Evolutionary conservation across 2,329 filamentous ascomycete species (phyloP).

Genomic region (Graphilbum sp.): DNA sequence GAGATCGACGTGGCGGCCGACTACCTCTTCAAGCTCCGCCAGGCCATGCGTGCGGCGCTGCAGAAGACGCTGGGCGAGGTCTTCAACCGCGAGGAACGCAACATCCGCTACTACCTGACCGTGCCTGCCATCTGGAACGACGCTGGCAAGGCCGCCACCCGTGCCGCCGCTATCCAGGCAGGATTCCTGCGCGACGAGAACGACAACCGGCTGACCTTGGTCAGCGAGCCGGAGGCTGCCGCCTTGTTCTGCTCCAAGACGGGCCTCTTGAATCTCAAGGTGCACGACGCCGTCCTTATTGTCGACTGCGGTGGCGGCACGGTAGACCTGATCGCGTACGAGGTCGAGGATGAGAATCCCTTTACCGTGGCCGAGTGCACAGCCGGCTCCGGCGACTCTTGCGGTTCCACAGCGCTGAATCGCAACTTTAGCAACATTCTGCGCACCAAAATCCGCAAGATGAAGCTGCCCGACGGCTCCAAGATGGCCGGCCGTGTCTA

Average conservation of each 20-base stretch:
- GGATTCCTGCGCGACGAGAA: constrained; percentile 95
- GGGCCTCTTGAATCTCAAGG: constrained; percentile 85
- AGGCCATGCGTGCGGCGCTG: constrained; percentile 88
- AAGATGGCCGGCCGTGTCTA: constrained; percentile 97
- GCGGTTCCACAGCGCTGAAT: constrained; percentile 94
- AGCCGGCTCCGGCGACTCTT: constrained; percentile 91
- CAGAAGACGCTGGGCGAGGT: constrained; percentile 96
- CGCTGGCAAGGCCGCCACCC: constrained; percentile 89
- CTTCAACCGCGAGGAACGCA: constrained; percentile 93
- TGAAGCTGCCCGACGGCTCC: constrained; percentile 94
- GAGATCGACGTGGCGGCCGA: constrained; percentile 99
- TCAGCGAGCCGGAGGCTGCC: constrained; percentile 92
- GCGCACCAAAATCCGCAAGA: constrained; percentile 94
- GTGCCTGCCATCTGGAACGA: constrained; percentile 99
- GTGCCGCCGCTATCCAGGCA: constrained; percentile 89
- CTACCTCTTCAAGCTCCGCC: constrained; percentile 94
- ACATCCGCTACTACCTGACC: constrained; percentile 93
- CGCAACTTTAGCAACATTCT: constrained; percentile 97
- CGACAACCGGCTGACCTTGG: constrained; percentile 84
- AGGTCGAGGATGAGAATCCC: constrained; percentile 93
- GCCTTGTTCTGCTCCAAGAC: constrained; percentile 97
- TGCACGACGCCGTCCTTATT: constrained; percentile 96
- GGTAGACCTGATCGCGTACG: constrained; percentile 96
- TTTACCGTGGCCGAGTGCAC: constrained; percentile 97
- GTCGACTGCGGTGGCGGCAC: constrained; percentile 98